Evolutionary conservation across 495 filamentous ascomycete species (phyloP), one percentile per base, ranked within the genome.

Genomic region (Hapsidospora chrysogenum): DNA sequence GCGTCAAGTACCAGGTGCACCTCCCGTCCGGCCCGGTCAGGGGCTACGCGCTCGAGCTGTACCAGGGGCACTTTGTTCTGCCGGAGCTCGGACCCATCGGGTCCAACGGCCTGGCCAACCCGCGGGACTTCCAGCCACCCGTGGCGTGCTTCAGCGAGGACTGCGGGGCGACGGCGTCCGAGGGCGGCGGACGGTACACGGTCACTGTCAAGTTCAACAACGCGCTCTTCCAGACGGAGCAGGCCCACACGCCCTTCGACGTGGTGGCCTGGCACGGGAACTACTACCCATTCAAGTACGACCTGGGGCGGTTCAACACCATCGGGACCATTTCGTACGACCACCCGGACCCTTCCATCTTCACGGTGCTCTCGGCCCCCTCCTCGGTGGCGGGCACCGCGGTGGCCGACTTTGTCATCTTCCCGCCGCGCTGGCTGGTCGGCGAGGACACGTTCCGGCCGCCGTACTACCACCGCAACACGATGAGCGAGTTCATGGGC

Each of bases 31-130:
- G 75, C 6, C 72, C 76, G 2, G 76, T 76, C 2, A 64, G 83
- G 42, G 85, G 85, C 32, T 94, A 92, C 50, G 80, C 85, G 17
- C 69, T 87, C 26, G 85, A 94, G 55, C 63, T 92, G 3, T 92
- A 87, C 56, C 74, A 84, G 42, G 77, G 76, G 16, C 83, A 89
- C 56, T 94, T 81, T 52, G 51, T 70, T 34, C 77, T 94, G 5
- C 85, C 85, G 1, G 85, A 92, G 46, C 64, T 94, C 3, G 85
- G 85, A 2, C 85, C 85, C 23, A 92, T 94, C 44, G 85, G 85
- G 4, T 80, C 75, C 31, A 86, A 86, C 48, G 68, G 85, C 28
- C 74, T 94, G 3, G 85, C 85, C 42, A 93, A 94, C 47, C 68
- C 74, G 1, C 74, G 85, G 10, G 85, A 94, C 50, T 94, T 94